These are phyloP conservation scores for Acanthamoeba divionensis DNA, from an alignment of 208 protist genomes.

Conservation along the genomic window DNA sequence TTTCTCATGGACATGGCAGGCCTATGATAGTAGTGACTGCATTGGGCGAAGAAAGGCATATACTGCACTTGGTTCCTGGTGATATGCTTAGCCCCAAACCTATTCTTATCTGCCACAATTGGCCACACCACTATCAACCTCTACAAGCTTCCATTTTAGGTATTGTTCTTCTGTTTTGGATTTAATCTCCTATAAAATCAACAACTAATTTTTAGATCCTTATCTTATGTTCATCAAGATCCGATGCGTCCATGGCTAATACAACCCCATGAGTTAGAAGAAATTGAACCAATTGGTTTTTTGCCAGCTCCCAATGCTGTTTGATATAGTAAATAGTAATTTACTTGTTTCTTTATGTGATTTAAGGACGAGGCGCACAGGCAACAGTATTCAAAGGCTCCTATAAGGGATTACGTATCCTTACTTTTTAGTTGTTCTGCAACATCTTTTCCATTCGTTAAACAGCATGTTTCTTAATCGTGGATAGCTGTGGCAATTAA, in stretches of 20 bases:
- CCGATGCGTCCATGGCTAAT: conserved; percentile 8
- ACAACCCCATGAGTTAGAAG: not conserved
- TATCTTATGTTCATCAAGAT: too few species aligned
- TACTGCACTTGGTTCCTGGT: not conserved
- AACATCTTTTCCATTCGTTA: not conserved
- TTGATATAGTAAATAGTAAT: not conserved
- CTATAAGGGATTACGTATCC: conserved; percentile 1
- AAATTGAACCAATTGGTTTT: not conserved
- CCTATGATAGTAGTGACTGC: not conserved
- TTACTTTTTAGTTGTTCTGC: not conserved
- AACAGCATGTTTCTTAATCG: too few species aligned
- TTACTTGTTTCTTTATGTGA: not conserved
- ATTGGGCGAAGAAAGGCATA: not conserved
- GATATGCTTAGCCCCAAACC: not conserved
- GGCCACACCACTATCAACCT: not conserved
- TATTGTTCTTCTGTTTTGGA: too few species aligned
- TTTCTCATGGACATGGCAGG: not conserved
- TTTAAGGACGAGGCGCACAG: not conserved
- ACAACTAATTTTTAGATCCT: too few species aligned
- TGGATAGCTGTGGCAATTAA: not conserved
- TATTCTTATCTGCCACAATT: not conserved
- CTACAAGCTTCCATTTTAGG: too few species aligned
- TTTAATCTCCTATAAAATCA: too few species aligned
- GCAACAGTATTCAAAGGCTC: not conserved
- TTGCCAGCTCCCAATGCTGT: not conserved